These are phyloP conservation scores for Starmerella cellae DNA, from an alignment of 805 yeast genomes.

Conservation along the genomic window DNA sequence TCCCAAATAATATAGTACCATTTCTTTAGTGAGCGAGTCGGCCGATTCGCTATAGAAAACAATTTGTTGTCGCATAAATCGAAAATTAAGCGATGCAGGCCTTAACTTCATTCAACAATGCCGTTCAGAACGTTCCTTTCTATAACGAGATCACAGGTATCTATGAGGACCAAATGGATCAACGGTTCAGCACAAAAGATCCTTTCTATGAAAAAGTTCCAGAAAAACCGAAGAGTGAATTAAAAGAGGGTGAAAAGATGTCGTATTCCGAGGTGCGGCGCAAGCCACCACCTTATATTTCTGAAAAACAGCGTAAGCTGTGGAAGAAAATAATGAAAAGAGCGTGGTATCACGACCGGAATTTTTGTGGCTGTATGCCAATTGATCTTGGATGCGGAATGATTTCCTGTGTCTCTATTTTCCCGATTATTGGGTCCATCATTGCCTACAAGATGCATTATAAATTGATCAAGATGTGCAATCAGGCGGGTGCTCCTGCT, in stretches of 20 bases:
- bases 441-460: constrained; percentile 69
- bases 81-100: too few relatives aligned
- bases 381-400: constrained; percentile 61
- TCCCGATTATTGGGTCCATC: constrained; percentile 79
- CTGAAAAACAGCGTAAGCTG: constrained; percentile 45
- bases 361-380: constrained; percentile 40
- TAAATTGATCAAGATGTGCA: constrained; percentile 49
- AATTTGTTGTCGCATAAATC: too few relatives aligned
- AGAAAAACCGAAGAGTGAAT: constrained; percentile 30
- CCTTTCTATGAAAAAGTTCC: constrained; percentile 27
- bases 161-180: constrained; percentile 56
- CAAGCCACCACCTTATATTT: constrained; percentile 41
- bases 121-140: constrained; percentile 43
- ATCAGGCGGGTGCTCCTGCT: constrained; percentile 44
- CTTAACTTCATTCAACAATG: constrained; percentile 12
- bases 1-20: too few relatives aligned
- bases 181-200: constrained; percentile 42
- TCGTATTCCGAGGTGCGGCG: constrained; percentile 33
- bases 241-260: constrained; percentile 28
- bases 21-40: too few relatives aligned
- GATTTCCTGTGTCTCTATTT: constrained; percentile 54
- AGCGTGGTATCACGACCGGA: constrained; percentile 82
- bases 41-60: too few relatives aligned
- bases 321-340: constrained; percentile 63
- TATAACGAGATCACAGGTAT: constrained; percentile 41